Evolutionary conservation across 768 basidiomycete genomes (phyloP).

Genomic region (Mycena venus): DNA sequence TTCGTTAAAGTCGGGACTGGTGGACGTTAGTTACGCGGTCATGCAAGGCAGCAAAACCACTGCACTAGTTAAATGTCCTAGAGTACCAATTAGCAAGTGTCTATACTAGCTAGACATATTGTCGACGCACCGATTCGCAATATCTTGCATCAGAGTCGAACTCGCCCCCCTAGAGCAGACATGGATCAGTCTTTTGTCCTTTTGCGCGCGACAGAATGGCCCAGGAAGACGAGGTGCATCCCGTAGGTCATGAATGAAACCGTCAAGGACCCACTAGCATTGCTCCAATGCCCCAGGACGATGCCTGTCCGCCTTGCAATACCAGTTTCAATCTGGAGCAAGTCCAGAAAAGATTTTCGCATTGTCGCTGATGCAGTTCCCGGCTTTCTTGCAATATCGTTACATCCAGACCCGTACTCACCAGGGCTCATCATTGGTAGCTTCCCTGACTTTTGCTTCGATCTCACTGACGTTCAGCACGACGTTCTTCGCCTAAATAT

Average conservation of each 20-base stretch:
- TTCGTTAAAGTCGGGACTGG: slow-evolving; percentile 97
- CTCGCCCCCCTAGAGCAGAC: slow-evolving; percentile 85
- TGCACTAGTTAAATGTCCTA: slow-evolving; percentile 99
- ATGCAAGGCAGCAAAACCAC: slow-evolving; percentile 26
- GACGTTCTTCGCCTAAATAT: slow-evolving; percentile 88
- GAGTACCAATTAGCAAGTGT: not conserved
- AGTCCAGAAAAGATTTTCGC: not conserved
- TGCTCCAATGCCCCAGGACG: not conserved
- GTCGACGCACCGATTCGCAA: slow-evolving; percentile 86
- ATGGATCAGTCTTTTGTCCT: slow-evolving; percentile 20
- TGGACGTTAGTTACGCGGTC: not conserved
- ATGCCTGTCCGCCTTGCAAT: not conserved
- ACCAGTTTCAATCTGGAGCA: not conserved
- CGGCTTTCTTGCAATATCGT: not conserved
- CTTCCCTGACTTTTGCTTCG: slow-evolving; percentile 96
- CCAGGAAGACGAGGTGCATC: not conserved
- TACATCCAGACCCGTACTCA: slow-evolving; percentile 52
- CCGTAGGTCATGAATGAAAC: not conserved
- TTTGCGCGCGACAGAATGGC: not conserved
- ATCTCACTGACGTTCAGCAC: slow-evolving; percentile 97
- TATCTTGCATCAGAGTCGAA: slow-evolving; percentile 98
- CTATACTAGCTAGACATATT: not conserved
- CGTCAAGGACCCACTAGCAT: not conserved
- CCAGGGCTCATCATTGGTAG: slow-evolving; percentile 99
- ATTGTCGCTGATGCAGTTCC: not conserved